Evolutionary conservation across 345 rosid genomes (phyloP).

Genomic region (Gossypium australe): DNA sequence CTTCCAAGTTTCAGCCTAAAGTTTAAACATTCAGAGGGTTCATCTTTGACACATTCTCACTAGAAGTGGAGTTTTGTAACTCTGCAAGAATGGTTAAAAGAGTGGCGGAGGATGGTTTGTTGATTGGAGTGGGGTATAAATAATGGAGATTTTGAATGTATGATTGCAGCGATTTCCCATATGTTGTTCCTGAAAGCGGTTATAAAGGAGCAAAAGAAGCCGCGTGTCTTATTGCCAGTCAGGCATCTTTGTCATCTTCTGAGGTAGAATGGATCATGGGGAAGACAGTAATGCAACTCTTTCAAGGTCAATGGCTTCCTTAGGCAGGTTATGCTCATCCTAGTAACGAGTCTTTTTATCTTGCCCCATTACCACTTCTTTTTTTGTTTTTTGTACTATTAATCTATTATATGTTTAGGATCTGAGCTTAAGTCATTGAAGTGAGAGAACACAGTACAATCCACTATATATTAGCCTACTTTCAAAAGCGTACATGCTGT

Average conservation of each 20-base stretch:
- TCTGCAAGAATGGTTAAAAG: neutral
- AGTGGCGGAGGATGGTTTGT: no score
- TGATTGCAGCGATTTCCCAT: constrained; percentile 79
- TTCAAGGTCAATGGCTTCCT: constrained; percentile 52
- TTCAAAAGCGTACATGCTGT: neutral
- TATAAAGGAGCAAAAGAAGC: constrained; percentile 74
- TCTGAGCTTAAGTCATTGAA: neutral
- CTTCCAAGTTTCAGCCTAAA: neutral
- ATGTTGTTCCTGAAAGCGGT: constrained; percentile 78
- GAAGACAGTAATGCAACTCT: constrained; percentile 57
- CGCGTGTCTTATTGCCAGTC: constrained; percentile 35
- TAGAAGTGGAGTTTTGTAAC: neutral
- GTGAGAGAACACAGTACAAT: neutral
- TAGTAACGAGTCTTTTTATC: neutral
- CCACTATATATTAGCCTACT: neutral
- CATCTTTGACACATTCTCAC: neutral
- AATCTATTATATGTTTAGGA: neutral
- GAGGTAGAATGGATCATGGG: constrained; percentile 75
- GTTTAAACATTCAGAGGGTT: neutral
- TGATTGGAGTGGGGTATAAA: neutral
- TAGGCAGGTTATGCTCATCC: constrained; percentile 9
- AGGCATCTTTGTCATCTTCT: constrained; percentile 52
- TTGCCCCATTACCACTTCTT: neutral
- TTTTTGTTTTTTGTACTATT: neutral
- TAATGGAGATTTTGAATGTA: neutral